Percentiles rank a stretch among this genome's conserved stretches.
These are phyloP conservation scores for Tripterygium wilfordii DNA, from an alignment of 177 flowering plant species.

Conservation along the genomic window DNA sequence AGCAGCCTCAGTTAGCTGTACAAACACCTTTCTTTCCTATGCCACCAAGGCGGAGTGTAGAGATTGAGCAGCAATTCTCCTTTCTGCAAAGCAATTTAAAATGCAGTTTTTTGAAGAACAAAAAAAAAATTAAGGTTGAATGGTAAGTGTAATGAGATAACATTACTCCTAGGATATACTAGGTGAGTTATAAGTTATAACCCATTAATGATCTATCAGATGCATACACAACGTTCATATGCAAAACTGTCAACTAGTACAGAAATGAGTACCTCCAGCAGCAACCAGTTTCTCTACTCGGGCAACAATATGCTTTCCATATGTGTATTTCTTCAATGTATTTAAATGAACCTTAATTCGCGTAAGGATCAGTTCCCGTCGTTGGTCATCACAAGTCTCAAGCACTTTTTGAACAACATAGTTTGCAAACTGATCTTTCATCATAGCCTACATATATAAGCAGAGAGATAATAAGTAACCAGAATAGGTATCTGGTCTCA, in stretches of 20 bases:
- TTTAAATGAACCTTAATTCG: constrained; percentile 93
- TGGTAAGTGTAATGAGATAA: background rate
- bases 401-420: constrained; percentile 98
- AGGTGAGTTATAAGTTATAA: too few species aligned
- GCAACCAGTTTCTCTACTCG: constrained; percentile 99
- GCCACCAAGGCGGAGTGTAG: constrained; percentile 29
- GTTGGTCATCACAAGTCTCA: constrained; percentile 95
- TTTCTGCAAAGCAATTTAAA: constrained; percentile 28
- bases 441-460: constrained; percentile 71
- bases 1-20: constrained; percentile 71
- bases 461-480: background rate
- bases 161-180: too few species aligned
- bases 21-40: constrained; percentile 33
- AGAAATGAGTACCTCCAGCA: constrained; percentile 75
- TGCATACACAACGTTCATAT: too few species aligned
- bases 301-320: constrained; percentile 98
- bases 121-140: background rate
- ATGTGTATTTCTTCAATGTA: constrained; percentile 98
- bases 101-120: too few species aligned
- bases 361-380: constrained; percentile 82
- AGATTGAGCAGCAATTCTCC: constrained; percentile 53
- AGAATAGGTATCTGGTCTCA: too few species aligned
- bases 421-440: constrained; percentile 99
- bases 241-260: too few species aligned
- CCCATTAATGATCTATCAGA: too few species aligned